Evolutionary conservation across 163 green algal genomes (phyloP).

Genomic region (Scenedesmus sp.): DNA sequence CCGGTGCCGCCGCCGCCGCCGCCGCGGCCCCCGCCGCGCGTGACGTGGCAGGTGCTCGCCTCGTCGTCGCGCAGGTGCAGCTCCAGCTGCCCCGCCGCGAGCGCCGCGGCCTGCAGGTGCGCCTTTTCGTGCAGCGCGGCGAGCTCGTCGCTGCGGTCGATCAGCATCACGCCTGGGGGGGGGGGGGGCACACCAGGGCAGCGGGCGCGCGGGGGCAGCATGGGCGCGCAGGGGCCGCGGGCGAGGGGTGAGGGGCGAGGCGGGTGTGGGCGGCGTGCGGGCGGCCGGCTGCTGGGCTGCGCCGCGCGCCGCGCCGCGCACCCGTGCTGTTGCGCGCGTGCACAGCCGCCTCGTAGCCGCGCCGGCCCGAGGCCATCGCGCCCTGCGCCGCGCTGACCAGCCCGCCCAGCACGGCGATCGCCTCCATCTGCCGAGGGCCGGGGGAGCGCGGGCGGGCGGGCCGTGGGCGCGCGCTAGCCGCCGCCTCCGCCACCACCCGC

Average conservation of each 20-base stretch:
- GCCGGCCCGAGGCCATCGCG: slow-evolving; percentile 63
- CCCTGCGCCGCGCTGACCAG: slow-evolving; percentile 59
- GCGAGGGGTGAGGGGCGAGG: too few relatives aligned
- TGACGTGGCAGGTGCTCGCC: slow-evolving; percentile 1
- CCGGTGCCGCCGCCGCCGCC: too few relatives aligned
- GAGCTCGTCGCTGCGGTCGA: slow-evolving; percentile 90
- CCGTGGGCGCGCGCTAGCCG: not conserved
- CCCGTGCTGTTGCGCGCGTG: slow-evolving; percentile 78
- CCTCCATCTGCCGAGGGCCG: slow-evolving; percentile 39
- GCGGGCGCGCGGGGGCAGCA: too few relatives aligned
- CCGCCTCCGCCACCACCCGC: not conserved
- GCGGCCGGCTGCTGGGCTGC: not conserved
- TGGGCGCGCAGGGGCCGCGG: not conserved
- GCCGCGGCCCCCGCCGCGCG: too few relatives aligned
- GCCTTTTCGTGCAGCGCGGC: slow-evolving; percentile 87
- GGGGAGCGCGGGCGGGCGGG: too few relatives aligned
- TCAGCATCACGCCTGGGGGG: slow-evolving; percentile 78
- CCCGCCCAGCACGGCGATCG: slow-evolving; percentile 63
- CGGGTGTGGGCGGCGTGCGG: not conserved
- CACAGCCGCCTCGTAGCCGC: slow-evolving; percentile 70
- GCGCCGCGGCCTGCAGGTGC: slow-evolving; percentile 60
- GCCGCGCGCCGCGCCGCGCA: not conserved
- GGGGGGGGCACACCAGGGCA: too few relatives aligned
- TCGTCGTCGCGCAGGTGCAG: slow-evolving; percentile 47
- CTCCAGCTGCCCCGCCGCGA: slow-evolving; percentile 63